These are phyloP conservation scores for Grosmannia clavigera DNA, from an alignment of 2,329 filamentous ascomycete genomes.

Conservation along the genomic window DNA sequence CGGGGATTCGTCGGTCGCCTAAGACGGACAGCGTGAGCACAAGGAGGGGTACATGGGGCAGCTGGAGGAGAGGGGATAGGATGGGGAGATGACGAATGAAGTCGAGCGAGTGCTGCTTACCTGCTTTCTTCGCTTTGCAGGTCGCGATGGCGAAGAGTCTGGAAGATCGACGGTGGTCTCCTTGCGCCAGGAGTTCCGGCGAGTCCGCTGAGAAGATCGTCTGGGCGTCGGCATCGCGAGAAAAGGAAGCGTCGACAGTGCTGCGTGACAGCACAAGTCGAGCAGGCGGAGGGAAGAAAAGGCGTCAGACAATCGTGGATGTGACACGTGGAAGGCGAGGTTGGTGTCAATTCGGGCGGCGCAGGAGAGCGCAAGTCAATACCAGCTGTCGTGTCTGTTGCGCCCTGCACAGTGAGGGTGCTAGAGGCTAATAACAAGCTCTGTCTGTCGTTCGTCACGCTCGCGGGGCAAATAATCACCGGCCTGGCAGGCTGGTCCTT, in stretches of 20 bases:
- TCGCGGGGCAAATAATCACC: constrained; percentile 3
- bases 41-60: neutral
- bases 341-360: neutral
- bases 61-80: neutral
- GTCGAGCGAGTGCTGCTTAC: constrained; percentile 20
- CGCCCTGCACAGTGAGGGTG: neutral
- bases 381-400: neutral
- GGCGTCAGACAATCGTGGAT: neutral
- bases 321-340: neutral
- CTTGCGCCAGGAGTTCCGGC: constrained; percentile 19
- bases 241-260: neutral
- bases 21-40: neutral
- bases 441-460: neutral
- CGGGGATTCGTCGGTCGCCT: constrained; percentile 28
- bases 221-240: constrained; percentile 18
- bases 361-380: neutral
- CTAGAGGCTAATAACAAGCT: neutral
- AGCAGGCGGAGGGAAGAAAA: neutral
- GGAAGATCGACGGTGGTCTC: constrained; percentile 16
- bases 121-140: constrained; percentile 54
- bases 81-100: neutral
- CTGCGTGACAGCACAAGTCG: neutral
- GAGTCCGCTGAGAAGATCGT: constrained; percentile 20
- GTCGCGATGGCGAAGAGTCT: constrained; percentile 46
- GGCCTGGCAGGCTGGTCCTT: constrained; percentile 6